These are phyloP conservation scores for Dipteronia dyeriana DNA, from an alignment of 345 rosid species.

Conservation along the genomic window DNA sequence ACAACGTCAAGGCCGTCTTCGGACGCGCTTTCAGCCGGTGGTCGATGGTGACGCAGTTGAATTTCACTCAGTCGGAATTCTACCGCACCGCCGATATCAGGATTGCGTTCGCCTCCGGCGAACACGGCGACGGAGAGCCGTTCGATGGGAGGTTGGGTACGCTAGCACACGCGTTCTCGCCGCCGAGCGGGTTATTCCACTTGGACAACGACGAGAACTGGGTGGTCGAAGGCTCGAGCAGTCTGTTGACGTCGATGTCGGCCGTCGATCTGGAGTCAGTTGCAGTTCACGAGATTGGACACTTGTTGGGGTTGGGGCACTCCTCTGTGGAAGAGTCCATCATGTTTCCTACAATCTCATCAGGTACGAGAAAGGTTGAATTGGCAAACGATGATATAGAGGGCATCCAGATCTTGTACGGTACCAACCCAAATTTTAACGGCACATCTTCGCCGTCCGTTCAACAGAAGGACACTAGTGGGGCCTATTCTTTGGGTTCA, in stretches of 20 bases:
- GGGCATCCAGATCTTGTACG: slow-evolving; percentile 75
- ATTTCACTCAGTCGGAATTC: slow-evolving; percentile 47
- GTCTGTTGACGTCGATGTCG: slow-evolving; percentile 29
- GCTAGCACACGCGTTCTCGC: slow-evolving; percentile 91
- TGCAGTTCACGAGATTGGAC: slow-evolving; percentile 95
- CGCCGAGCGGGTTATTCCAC: slow-evolving; percentile 75
- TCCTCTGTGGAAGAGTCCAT: slow-evolving; percentile 75
- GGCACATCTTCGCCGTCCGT: slow-evolving; percentile 43
- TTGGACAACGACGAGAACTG: slow-evolving; percentile 77
- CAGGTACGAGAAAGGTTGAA: slow-evolving; percentile 64
- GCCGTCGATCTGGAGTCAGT: slow-evolving; percentile 90
- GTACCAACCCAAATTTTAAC: slow-evolving; percentile 68
- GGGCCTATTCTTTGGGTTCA: slow-evolving; percentile 23
- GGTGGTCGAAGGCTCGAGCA: slow-evolving; percentile 56
- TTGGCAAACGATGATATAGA: slow-evolving; percentile 59
- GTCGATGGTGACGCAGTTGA: slow-evolving; percentile 68
- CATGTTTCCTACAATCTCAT: slow-evolving; percentile 79
- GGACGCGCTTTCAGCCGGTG: slow-evolving; percentile 70
- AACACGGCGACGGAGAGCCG: slow-evolving; percentile 92
- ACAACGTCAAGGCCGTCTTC: slow-evolving; percentile 60
- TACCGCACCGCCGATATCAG: slow-evolving; percentile 50
- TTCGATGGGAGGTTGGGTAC: slow-evolving; percentile 90
- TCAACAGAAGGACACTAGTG: slow-evolving; percentile 51
- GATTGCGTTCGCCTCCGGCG: slow-evolving; percentile 74
- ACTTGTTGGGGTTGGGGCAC: slow-evolving; percentile 88